Base-by-base conservation (phyloP, 2,329 filamentous ascomycete species). In the Lasiodiplodia gonubiensis region DNA sequence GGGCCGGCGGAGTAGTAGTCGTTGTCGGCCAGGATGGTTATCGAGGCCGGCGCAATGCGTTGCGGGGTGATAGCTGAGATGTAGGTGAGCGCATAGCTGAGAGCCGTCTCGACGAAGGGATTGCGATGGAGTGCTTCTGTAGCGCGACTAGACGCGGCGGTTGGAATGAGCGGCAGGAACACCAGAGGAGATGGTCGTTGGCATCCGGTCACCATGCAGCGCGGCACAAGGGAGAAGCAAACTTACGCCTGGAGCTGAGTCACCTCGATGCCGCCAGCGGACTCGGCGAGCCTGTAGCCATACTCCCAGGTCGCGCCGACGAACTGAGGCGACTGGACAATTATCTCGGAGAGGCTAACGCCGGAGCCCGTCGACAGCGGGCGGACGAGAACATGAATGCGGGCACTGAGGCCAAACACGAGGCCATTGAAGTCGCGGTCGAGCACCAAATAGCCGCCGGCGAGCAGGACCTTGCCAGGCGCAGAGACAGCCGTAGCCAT, bases 251-350 rank as follows among this genome's bases (percentile, higher is more conserved):
- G 87, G 75, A 94, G 83, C 80, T 96, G 92, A 25, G 90, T 92
- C 64, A 97, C 90, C 71, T 88, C 87, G 70, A 96, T 90, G 53
- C 93, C 94, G n/a, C 91, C 92, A 68, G 89, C 86, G 53, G 89
- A 83, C n/a, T 86, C 86, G 53, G 87, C 86, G 68, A 90, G 82
- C 70, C 90, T 87, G 76, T 94, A 92, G 18, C 90, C 88, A 81
- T 97, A 98, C 69, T 91, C 88, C 95, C 95, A 99, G 71, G 90
- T 85, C 3, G 94, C 94, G 72, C 92, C 89, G 52, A 88, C 82
- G 78, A 99, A 99, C 81, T 99, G 95, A 60, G 95, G 95, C 74
- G 93, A 97, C 72, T 89, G 88, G 64, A 99, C 94, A 64, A 94
- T 87, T 74, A 98, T 92, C 78, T 92, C 91, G 68, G 84, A 83